Conservation (phyloP, 1,284 basidiomycete genomes). For the Porodaedalea pini region DNA sequence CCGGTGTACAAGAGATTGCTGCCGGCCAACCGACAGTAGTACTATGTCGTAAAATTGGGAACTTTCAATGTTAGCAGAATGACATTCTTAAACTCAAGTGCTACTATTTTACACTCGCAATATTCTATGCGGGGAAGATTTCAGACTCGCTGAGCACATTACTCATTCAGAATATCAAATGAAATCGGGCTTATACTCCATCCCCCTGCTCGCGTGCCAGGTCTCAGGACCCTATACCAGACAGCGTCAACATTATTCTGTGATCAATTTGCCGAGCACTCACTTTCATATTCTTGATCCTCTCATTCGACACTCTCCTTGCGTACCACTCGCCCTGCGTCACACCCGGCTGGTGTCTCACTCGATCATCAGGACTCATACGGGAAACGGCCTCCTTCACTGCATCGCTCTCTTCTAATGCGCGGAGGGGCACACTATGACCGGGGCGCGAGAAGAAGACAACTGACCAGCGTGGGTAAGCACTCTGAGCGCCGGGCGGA, state of each 20-base stretch:
- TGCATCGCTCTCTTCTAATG: slow-evolving; percentile 46
- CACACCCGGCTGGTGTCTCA: slow-evolving; percentile 21
- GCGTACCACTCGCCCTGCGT: slow-evolving; percentile 49
- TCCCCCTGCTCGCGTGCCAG: slow-evolving; percentile 35
- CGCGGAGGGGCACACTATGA: slow-evolving; percentile 43
- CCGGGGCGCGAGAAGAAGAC: slow-evolving; percentile 63
- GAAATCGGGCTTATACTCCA: slow-evolving; percentile 31
- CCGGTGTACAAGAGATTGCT: background rate
- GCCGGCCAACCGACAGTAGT: background rate
- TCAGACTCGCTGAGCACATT: too few species aligned
- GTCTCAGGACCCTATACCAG: slow-evolving; percentile 32
- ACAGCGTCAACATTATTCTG: background rate
- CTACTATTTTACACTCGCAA: too few species aligned
- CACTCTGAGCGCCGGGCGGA: slow-evolving; percentile 43
- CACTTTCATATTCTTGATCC: slow-evolving; percentile 43
- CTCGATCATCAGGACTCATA: slow-evolving; percentile 8
- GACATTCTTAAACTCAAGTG: too few species aligned
- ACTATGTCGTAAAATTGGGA: too few species aligned
- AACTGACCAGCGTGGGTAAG: slow-evolving; percentile 51
- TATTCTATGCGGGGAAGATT: too few species aligned
- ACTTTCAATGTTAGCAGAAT: too few species aligned
- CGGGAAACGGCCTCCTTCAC: background rate
- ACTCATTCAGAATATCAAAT: slow-evolving; percentile 7
- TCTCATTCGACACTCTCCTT: slow-evolving; percentile 42
- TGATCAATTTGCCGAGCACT: slow-evolving; percentile 8